These are phyloP conservation scores for Penicillium maclennaniae DNA, from an alignment of 495 filamentous ascomycete genomes.

Conservation along the genomic window DNA sequence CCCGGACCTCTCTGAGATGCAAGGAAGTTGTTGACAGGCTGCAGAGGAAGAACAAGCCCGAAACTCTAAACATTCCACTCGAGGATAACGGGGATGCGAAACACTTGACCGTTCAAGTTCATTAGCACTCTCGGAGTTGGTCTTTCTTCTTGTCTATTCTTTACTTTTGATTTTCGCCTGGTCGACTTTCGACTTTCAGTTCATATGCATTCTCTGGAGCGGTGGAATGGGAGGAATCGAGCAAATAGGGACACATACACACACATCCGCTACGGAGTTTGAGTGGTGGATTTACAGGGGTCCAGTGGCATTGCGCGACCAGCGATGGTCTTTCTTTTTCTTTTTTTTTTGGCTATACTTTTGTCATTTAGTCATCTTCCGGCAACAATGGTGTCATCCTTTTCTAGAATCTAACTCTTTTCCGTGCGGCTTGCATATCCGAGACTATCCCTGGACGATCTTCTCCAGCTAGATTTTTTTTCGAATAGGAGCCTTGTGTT, in stretches of 20 bases:
- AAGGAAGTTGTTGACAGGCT: conserved; percentile 14
- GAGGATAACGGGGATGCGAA: background rate
- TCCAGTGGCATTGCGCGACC: conserved; percentile 4
- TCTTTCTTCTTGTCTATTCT: conserved; percentile 1
- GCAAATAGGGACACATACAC: background rate
- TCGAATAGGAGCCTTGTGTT: background rate
- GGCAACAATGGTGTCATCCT: background rate
- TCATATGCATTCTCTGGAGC: background rate
- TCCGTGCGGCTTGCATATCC: conserved; percentile 11
- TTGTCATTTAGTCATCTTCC: conserved; percentile 2
- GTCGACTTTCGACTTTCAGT: background rate
- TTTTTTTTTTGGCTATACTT: background rate
- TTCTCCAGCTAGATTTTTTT: background rate
- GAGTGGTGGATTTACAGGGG: background rate
- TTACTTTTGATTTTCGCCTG: background rate
- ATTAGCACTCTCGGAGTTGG: background rate
- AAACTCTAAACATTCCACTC: conserved; percentile 6
- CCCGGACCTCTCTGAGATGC: conserved; percentile 16
- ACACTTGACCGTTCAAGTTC: background rate
- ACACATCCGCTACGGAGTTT: conserved; percentile 3
- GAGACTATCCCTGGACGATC: conserved; percentile 11
- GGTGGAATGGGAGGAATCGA: background rate
- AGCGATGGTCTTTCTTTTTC: background rate
- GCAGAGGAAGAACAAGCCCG: conserved; percentile 21
- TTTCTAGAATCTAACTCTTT: conserved; percentile 2